A percentile compares a stretch with the other conserved stretches of the same genome.
Evolutionary conservation across 371 early-diverging fungal genomes (phyloP).

Genomic region (Conidiobolus incongruus): DNA sequence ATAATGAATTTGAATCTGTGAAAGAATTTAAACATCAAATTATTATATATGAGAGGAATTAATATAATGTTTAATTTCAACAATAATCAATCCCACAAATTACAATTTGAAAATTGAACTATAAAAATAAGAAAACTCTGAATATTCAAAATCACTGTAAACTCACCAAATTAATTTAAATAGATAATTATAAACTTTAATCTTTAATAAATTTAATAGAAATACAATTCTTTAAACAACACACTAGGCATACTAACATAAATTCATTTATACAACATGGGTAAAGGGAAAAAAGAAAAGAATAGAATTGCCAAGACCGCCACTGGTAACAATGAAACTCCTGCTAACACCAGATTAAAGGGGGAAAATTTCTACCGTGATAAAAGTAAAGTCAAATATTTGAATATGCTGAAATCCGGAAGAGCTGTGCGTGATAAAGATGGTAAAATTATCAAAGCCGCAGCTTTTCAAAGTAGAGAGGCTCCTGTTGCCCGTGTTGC

Average conservation of each 20-base stretch:
- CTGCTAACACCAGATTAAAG: constrained; percentile 51
- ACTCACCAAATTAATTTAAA: too few relatives aligned
- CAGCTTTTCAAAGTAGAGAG: constrained; percentile 71
- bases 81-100: too few relatives aligned
- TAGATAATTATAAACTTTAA: too few relatives aligned
- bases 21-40: too few relatives aligned
- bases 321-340: constrained; percentile 5
- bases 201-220: too few relatives aligned
- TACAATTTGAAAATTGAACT: too few relatives aligned
- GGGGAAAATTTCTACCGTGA: constrained; percentile 95
- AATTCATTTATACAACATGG: constrained; percentile 16
- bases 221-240: too few relatives aligned
- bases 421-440: constrained; percentile 62
- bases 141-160: too few relatives aligned
- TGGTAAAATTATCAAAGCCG: constrained; percentile 90
- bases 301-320: constrained; percentile 22
- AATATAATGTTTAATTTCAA: too few relatives aligned
- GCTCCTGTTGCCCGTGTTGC: constrained; percentile 68
- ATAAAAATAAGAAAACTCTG: too few relatives aligned
- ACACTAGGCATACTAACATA: background rate
- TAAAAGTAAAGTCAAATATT: constrained; percentile 68
- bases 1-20: too few relatives aligned
- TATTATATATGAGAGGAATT: too few relatives aligned
- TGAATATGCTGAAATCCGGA: constrained; percentile 87
- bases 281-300: constrained; percentile 41